Percentiles rank a stretch among this genome's conserved stretches.
phyloP scores from a whole-genome alignment of 148 eudicot species.

The Rhododendron mucronatum region DNA sequence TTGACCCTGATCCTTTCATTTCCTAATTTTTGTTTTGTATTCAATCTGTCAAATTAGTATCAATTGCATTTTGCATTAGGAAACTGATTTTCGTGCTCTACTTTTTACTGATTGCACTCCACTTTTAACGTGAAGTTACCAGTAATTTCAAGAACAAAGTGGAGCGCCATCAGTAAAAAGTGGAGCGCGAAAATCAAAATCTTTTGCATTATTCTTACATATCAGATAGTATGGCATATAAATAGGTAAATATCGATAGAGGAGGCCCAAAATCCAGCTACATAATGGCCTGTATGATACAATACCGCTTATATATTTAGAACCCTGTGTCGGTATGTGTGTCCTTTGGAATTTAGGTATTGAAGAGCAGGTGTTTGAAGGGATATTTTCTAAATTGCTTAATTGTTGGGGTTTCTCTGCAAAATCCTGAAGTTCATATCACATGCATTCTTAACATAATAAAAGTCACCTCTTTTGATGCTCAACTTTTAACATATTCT shows the following conservation, averaged over 20 bases:
- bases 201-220: too few species aligned
- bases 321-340: background rate
- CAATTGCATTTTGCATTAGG: background rate
- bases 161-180: too few species aligned
- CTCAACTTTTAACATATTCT: background rate
- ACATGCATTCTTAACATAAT: background rate
- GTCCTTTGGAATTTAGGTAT: background rate
- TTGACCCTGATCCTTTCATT: background rate
- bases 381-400: background rate
- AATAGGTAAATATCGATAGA: background rate
- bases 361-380: background rate
- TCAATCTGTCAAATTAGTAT: background rate
- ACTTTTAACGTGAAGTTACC: too few species aligned
- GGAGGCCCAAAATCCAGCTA: background rate
- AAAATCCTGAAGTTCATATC: background rate
- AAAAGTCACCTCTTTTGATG: background rate
- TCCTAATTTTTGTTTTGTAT: background rate
- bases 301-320: too few species aligned
- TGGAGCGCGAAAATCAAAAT: too few species aligned
- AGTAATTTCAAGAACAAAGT: too few species aligned
- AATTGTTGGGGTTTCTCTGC: background rate
- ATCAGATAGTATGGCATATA: too few species aligned
- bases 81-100: too few species aligned
- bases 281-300: background rate
- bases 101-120: too few species aligned